Evolutionary conservation across 2,329 filamentous ascomycete species (phyloP), one percentile per base, ranked within the genome.

Genomic region (Colletotrichum lentis): DNA sequence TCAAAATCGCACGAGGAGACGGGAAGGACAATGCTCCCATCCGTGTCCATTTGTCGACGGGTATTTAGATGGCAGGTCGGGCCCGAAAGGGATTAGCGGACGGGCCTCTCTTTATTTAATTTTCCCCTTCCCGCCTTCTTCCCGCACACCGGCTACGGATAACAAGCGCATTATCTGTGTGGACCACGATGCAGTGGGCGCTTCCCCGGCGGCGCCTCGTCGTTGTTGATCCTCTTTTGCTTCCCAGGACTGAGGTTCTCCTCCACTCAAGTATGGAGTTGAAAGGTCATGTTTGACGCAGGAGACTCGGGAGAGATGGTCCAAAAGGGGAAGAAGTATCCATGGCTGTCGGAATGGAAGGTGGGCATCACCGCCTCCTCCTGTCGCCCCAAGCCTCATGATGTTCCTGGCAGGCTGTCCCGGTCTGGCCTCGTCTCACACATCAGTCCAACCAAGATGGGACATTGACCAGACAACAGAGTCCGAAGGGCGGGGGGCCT

Each of bases 11-110:
- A 24, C 27, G 44, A 47, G 24, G 41, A 57, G 43, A 46, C 8
- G 20, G 35, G 24, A 22, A 46, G 37, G 24, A 24, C 6, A 24
- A 44, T 37, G 31, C 43, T 6, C 5, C 10, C 35, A 37, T 24
- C 14, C 44, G 20, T 27, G 55, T 31, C 44, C 22, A 50, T 60
- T 31, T 7, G 39, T 39, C 49, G 27, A 37, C 55, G 61, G 61
- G 62, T 59, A 59, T 64, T 43, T 56, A 49, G 62, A 65, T 68
- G 56, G 49, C 65, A 59, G 35, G 44, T 43, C 62, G 62, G 62
- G 12, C 62, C 65, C 62, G 55, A 65, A 65, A 52, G 18, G 55
- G 65, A 5, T 43, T 68, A 65, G 65, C 55, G 62, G 62, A 56
- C 50, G 62, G 65, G 49, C 55, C 62, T 67, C 55, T 27, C 43